phyloP scores from a whole-genome alignment of 208 protist genomes.

The Tritrichomonas foetus region DNA sequence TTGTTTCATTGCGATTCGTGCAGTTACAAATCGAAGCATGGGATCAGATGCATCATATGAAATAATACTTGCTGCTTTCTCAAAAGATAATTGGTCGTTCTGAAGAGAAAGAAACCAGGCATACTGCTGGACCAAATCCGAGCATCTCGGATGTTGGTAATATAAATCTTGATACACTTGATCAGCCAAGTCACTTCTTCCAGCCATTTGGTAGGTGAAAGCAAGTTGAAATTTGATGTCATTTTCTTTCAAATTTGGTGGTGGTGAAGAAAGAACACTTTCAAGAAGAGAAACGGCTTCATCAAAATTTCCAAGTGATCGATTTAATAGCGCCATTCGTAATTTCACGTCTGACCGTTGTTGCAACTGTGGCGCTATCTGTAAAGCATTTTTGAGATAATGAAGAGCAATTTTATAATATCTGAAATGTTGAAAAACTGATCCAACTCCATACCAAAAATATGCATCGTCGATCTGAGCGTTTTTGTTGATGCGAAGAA shows the following conservation, averaged over 20 bases:
- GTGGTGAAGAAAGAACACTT: background rate
- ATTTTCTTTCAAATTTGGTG: background rate
- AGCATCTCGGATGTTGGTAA: background rate
- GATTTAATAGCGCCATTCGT: background rate
- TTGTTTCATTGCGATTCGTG: background rate
- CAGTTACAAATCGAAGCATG: background rate
- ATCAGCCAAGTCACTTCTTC: background rate
- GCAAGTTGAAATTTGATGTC: slow-evolving; percentile 37
- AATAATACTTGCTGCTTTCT: background rate
- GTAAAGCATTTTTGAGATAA: background rate
- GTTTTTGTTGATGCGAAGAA: background rate
- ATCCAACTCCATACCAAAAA: slow-evolving; percentile 7
- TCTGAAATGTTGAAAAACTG: slow-evolving; percentile 13
- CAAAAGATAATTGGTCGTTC: background rate
- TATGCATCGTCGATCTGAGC: background rate
- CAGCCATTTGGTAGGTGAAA: background rate
- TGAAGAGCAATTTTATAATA: background rate
- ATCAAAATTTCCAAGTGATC: background rate
- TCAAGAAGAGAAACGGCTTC: background rate
- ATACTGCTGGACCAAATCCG: background rate
- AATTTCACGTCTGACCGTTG: slow-evolving; percentile 5
- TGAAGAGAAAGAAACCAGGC: background rate
- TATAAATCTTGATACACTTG: background rate
- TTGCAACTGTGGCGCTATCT: background rate
- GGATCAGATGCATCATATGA: background rate